Percentiles rank a stretch among this genome's conserved stretches.
These are phyloP conservation scores for Irpex sp. DNA, from an alignment of 1,284 basidiomycete species.

Conservation along the genomic window DNA sequence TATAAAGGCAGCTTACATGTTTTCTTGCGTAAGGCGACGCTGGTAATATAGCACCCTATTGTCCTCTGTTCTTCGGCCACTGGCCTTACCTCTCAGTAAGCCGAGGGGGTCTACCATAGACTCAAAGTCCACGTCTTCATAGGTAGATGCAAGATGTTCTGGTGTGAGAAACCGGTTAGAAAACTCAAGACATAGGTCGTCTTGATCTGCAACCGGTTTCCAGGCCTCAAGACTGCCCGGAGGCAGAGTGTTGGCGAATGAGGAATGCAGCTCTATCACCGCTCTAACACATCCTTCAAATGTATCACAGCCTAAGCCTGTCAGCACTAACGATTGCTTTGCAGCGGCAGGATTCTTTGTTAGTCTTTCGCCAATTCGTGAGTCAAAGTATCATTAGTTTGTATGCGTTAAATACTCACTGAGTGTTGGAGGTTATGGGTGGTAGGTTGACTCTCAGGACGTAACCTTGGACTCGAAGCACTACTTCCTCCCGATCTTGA, in stretches of 20 bases:
- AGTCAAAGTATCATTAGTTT: too few relatives aligned
- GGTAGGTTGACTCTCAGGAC: too few relatives aligned
- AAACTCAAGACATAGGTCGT: not conserved
- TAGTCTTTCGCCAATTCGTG: not conserved
- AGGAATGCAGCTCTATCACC: not conserved
- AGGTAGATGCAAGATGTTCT: too few relatives aligned
- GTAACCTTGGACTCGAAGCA: too few relatives aligned
- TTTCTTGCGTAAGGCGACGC: too few relatives aligned
- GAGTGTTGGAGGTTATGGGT: too few relatives aligned
- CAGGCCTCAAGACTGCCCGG: not conserved
- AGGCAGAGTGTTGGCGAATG: not conserved
- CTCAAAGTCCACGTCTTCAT: too few relatives aligned
- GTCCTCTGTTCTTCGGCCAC: not conserved
- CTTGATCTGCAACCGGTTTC: not conserved
- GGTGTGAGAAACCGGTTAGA: not conserved
- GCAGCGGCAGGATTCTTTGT: not conserved
- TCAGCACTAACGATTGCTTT: not conserved
- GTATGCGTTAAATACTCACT: too few relatives aligned
- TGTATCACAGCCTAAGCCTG: not conserved
- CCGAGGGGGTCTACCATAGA: too few relatives aligned
- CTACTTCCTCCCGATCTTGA: too few relatives aligned
- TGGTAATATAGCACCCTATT: conserved; percentile 1
- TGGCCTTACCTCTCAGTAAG: too few relatives aligned
- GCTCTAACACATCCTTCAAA: not conserved
- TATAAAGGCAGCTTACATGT: too few relatives aligned